Conservation (phyloP, 2,329 filamentous ascomycete species). For the Aspergillus sp. region DNA sequence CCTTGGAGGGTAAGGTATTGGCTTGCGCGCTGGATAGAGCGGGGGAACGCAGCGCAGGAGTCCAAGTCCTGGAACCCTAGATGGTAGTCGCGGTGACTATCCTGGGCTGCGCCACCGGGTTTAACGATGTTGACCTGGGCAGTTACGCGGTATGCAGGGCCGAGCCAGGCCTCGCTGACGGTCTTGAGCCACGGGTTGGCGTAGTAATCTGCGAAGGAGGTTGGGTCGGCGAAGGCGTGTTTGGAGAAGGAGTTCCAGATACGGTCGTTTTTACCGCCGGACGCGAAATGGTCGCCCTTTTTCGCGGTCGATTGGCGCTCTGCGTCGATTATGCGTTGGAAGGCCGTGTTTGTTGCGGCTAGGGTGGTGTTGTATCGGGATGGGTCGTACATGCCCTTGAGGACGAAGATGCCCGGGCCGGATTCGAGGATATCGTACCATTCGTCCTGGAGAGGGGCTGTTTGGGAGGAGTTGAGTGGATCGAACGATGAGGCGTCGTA, state of each 20-base stretch:
- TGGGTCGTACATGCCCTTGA: slow-evolving; percentile 52
- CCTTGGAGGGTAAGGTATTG: slow-evolving; percentile 63
- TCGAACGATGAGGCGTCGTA: slow-evolving; percentile 50
- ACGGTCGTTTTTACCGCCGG: slow-evolving; percentile 55
- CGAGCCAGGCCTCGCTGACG: slow-evolving; percentile 58
- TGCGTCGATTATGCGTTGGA: slow-evolving; percentile 49
- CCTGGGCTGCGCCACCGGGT: slow-evolving; percentile 58
- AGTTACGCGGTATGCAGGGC: slow-evolving; percentile 60
- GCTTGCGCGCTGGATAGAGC: slow-evolving; percentile 53
- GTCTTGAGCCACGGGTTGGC: slow-evolving; percentile 58
- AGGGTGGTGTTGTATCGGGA: slow-evolving; percentile 39
- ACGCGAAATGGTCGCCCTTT: slow-evolving; percentile 63
- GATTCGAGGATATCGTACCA: slow-evolving; percentile 58
- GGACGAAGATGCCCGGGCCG: slow-evolving; percentile 62
- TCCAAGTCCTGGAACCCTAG: slow-evolving; percentile 60
- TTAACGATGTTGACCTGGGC: slow-evolving; percentile 64
- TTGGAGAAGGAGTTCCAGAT: slow-evolving; percentile 69
- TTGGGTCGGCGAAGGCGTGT: slow-evolving; percentile 53
- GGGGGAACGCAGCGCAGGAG: slow-evolving; percentile 50
- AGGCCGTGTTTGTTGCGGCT: slow-evolving; percentile 49
- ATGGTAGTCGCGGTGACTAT: slow-evolving; percentile 63
- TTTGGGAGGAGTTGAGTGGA: slow-evolving; percentile 27
- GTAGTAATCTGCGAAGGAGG: slow-evolving; percentile 58
- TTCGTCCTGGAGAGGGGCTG: slow-evolving; percentile 56
- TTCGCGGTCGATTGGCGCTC: slow-evolving; percentile 36